Evolutionary conservation across 2,329 filamentous ascomycete genomes (phyloP).

Genomic region (Pseudogymnoascus sp.): DNA sequence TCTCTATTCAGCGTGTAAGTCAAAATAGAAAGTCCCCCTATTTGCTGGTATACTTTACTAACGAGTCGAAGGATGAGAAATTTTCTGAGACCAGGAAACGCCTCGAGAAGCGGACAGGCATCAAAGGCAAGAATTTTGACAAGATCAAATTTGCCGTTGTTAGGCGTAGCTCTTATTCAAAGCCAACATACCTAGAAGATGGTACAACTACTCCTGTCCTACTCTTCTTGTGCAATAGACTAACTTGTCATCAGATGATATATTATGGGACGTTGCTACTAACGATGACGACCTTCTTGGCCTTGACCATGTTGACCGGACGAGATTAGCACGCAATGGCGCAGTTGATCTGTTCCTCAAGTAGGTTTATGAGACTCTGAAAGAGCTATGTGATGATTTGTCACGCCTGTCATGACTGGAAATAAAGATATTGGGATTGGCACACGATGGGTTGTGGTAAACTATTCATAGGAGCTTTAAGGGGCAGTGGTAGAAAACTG

Average conservation of each 20-base stretch:
- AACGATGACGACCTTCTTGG: constrained; percentile 57
- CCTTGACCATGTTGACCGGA: constrained; percentile 58
- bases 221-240: not conserved
- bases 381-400: not conserved
- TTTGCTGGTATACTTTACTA: not conserved
- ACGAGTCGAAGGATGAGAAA: constrained; percentile 56
- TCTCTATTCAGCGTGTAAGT: constrained; percentile 72
- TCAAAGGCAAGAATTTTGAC: constrained; percentile 97
- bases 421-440: constrained; percentile 5
- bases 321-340: constrained; percentile 51
- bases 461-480: not conserved
- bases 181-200: constrained; percentile 77
- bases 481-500: constrained; percentile 2
- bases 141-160: constrained; percentile 95
- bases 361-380: constrained; percentile 20
- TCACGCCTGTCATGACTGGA: constrained; percentile 3
- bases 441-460: not conserved
- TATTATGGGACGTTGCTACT: constrained; percentile 46
- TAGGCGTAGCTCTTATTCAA: constrained; percentile 62
- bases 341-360: constrained; percentile 55
- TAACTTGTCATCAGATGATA: constrained; percentile 42
- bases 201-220: constrained; percentile 48
- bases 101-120: constrained; percentile 82
- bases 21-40: not conserved
- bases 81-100: constrained; percentile 92